These are phyloP conservation scores for Penicillium paneum DNA, from an alignment of 2,329 filamentous ascomycete species.

Conservation along the genomic window DNA sequence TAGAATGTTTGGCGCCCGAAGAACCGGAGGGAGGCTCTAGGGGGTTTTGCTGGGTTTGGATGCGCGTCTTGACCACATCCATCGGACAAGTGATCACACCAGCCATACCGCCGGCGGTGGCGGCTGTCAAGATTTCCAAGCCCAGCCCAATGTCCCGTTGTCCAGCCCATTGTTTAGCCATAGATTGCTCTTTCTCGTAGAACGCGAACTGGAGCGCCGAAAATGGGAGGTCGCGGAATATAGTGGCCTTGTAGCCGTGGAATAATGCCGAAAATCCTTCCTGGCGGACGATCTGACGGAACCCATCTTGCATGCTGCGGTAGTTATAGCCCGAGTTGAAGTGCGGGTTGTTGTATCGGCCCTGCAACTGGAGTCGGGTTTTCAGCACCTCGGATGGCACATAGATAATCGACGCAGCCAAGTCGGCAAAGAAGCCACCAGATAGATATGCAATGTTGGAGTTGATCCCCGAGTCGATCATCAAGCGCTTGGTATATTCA, in stretches of 20 bases:
- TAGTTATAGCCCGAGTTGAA: constrained; percentile 98
- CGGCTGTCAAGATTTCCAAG: constrained; percentile 84
- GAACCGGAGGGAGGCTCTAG: constrained; percentile 34
- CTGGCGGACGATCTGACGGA: constrained; percentile 73
- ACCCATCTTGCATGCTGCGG: constrained; percentile 76
- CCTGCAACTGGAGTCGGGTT: constrained; percentile 92
- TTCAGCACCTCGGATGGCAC: constrained; percentile 97
- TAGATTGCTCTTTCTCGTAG: constrained; percentile 86
- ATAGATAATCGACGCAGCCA: constrained; percentile 88
- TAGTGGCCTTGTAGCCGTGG: constrained; percentile 93
- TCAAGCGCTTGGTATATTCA: constrained; percentile 85
- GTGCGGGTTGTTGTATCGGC: constrained; percentile 89
- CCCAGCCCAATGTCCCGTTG: constrained; percentile 79
- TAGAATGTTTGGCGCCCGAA: constrained; percentile 27
- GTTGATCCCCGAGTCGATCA: constrained; percentile 81
- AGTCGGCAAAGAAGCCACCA: constrained; percentile 86
- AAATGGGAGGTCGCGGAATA: constrained; percentile 91
- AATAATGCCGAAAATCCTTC: constrained; percentile 87
- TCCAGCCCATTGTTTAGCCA: constrained; percentile 75
- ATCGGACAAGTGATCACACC: constrained; percentile 93
- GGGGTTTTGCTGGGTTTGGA: constrained; percentile 81
- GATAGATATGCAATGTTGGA: constrained; percentile 81
- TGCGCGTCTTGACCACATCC: constrained; percentile 94
- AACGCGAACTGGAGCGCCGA: constrained; percentile 97
- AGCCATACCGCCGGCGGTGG: constrained; percentile 84